phyloP scores from a whole-genome alignment of 495 filamentous ascomycete genomes.

The Penicillium soppii region DNA sequence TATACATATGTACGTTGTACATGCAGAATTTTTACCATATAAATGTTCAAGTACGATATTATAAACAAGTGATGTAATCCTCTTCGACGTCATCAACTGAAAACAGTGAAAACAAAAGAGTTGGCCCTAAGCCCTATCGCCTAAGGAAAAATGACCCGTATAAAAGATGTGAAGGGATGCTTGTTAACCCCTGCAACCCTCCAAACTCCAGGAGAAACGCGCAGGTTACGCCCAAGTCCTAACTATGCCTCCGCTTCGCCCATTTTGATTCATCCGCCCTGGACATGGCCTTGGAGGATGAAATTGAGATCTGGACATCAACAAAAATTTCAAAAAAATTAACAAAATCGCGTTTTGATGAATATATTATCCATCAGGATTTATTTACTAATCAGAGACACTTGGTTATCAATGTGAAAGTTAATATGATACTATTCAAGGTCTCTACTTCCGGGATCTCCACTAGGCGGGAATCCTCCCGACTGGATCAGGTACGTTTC shows the following conservation, averaged over 20 bases:
- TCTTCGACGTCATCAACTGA: slow-evolving; percentile 3
- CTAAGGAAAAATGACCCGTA: background rate
- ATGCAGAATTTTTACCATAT: too few relatives aligned
- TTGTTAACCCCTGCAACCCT: background rate
- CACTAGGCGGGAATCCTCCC: slow-evolving; percentile 9
- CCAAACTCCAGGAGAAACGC: background rate
- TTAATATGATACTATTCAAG: background rate
- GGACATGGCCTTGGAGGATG: background rate
- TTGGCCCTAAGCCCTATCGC: slow-evolving; percentile 9
- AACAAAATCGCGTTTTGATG: background rate
- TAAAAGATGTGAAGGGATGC: background rate
- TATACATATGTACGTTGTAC: too few relatives aligned
- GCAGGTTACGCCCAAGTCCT: background rate
- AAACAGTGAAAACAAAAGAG: slow-evolving; percentile 1
- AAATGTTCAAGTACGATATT: too few relatives aligned
- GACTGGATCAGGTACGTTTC: slow-evolving; percentile 17
- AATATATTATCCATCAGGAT: too few relatives aligned
- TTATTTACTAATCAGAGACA: too few relatives aligned
- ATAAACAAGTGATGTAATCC: too few relatives aligned
- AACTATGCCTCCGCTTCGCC: background rate
- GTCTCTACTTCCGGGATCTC: background rate
- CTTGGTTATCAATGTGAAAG: background rate
- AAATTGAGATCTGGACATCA: background rate
- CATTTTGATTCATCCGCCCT: background rate
- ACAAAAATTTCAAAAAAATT: too few relatives aligned